Conservation (phyloP, 495 filamentous ascomycete genomes). For the Hamigera avellanea region DNA sequence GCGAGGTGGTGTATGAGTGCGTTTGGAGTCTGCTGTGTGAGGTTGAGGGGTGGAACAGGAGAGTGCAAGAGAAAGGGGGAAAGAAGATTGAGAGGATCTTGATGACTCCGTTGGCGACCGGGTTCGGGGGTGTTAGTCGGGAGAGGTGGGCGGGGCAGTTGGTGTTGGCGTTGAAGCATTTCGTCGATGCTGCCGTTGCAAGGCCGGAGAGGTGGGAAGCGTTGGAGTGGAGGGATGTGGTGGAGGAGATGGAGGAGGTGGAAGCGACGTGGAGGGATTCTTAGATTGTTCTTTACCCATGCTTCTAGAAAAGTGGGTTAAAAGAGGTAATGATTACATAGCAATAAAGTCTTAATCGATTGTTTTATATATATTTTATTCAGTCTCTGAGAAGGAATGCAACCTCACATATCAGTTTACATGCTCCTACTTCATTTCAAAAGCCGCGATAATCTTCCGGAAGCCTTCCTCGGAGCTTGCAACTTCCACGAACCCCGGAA, state of each 20-base stretch:
- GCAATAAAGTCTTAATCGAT: too few species aligned
- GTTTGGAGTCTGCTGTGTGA: slow-evolving; percentile 37
- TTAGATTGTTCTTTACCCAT: too few species aligned
- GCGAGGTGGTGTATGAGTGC: slow-evolving; percentile 43
- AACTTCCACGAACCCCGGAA: slow-evolving; percentile 1
- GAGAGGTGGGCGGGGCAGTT: slow-evolving; percentile 37
- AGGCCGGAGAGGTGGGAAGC: slow-evolving; percentile 19
- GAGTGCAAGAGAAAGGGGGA: neutral
- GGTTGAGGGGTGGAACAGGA: slow-evolving; percentile 32
- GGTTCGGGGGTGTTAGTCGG: slow-evolving; percentile 29
- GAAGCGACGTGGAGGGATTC: slow-evolving; percentile 17
- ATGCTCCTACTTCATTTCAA: too few species aligned
- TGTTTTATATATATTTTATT: too few species aligned
- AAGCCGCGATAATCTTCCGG: neutral
- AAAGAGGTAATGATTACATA: too few species aligned
- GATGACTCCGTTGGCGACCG: slow-evolving; percentile 38
- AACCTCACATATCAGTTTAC: too few species aligned
- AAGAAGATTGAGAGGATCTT: slow-evolving; percentile 27
- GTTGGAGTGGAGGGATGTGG: slow-evolving; percentile 20
- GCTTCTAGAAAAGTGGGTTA: too few species aligned
- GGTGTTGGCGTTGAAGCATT: slow-evolving; percentile 38
- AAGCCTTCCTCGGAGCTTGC: neutral
- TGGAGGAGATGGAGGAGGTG: slow-evolving; percentile 14
- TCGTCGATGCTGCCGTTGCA: slow-evolving; percentile 28
- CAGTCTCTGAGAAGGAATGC: too few species aligned